Evolutionary conservation across 768 basidiomycete species (phyloP).

Genomic region (Lentinula aciculospora): DNA sequence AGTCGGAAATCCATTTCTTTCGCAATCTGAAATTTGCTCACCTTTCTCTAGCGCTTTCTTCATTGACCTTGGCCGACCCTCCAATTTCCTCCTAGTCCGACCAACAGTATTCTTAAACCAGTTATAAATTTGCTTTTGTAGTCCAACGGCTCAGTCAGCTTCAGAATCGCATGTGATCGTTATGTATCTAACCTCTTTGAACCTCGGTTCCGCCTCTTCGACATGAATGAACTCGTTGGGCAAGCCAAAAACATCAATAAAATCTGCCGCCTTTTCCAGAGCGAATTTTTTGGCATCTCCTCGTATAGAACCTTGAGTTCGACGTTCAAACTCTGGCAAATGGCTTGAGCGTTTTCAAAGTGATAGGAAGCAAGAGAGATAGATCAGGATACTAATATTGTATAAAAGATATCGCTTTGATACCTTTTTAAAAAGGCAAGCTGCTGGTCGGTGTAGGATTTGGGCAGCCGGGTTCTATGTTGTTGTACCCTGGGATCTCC

Average conservation of each 20-base stretch:
- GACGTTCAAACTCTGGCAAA: conserved; percentile 51
- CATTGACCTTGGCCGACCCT: conserved; percentile 46
- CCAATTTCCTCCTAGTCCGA: conserved; percentile 50
- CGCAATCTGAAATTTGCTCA: conserved; percentile 12
- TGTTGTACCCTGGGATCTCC: conserved; percentile 53
- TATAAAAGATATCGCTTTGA: conserved; percentile 10
- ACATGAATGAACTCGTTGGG: conserved; percentile 38
- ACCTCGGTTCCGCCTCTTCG: conserved; percentile 54
- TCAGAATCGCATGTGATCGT: not conserved
- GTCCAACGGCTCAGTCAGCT: conserved; percentile 11
- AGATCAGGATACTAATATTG: conserved; percentile 7
- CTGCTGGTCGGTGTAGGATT: conserved; percentile 61
- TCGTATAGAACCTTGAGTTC: conserved; percentile 52
- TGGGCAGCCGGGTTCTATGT: conserved; percentile 54
- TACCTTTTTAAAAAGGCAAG: conserved; percentile 52
- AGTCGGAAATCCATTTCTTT: not conserved
- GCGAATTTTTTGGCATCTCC: conserved; percentile 71
- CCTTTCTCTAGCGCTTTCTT: conserved; percentile 51
- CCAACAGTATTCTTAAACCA: conserved; percentile 73
- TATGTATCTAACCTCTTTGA: conserved; percentile 47
- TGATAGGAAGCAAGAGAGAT: conserved; percentile 7
- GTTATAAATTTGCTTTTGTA: conserved; percentile 67
- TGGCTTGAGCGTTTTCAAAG: conserved; percentile 23
- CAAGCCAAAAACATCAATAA: conserved; percentile 53
- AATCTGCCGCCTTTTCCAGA: conserved; percentile 55